Percentiles rank a stretch among this genome's conserved stretches.
phyloP scores from a whole-genome alignment of 495 filamentous ascomycete species.

The Tuber indicum region DNA sequence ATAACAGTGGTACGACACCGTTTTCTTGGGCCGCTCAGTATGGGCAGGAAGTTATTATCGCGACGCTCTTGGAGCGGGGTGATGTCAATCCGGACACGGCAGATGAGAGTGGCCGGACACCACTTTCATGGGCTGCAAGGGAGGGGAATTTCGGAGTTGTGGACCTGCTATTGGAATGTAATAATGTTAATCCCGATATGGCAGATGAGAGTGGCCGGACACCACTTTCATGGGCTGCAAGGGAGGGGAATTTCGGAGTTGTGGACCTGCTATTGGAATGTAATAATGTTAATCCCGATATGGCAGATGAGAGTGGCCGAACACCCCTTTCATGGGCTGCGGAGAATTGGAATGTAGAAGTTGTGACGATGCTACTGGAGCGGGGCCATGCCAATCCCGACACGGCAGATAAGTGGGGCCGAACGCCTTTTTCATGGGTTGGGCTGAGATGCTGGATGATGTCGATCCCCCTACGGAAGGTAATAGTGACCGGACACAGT shows the following conservation, averaged over 20 bases:
- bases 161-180: too few species aligned
- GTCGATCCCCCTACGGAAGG: slow-evolving; percentile 31
- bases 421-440: slow-evolving; percentile 29
- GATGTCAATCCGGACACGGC: slow-evolving; percentile 18
- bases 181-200: neutral
- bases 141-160: too few species aligned
- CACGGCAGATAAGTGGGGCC: slow-evolving; percentile 5
- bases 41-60: slow-evolving; percentile 13
- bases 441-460: slow-evolving; percentile 29
- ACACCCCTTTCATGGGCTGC: slow-evolving; percentile 40
- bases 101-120: slow-evolving; percentile 39
- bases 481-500: slow-evolving; percentile 22
- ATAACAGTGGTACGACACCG: too few species aligned
- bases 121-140: slow-evolving; percentile 43
- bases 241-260: rapidly evolving
- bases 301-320: neutral
- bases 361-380: slow-evolving; percentile 40
- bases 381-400: slow-evolving; percentile 12
- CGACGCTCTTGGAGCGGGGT: slow-evolving; percentile 29
- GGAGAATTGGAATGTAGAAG: slow-evolving; percentile 32
- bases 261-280: neutral
- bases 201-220: slow-evolving; percentile 23
- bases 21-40: too few species aligned
- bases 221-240: slow-evolving; percentile 21
- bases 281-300: slow-evolving; percentile 27